Conservation (phyloP, 129 eudicot genomes). For the Flaveria robusta region DNA sequence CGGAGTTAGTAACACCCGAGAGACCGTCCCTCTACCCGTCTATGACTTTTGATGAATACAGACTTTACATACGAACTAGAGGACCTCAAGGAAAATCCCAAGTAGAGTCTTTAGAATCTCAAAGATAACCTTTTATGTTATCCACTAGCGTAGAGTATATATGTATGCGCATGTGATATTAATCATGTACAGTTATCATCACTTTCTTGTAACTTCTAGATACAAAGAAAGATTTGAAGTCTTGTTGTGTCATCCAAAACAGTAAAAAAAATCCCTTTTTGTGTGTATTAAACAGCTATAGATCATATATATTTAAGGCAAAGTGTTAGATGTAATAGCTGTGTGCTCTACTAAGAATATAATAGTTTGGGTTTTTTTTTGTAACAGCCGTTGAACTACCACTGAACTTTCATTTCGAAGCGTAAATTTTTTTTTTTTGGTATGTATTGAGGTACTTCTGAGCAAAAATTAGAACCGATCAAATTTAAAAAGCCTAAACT, state of each 20-base stretch:
- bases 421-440: too few relatives aligned
- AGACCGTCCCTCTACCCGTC: slow-evolving; percentile 64
- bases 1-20: slow-evolving; percentile 54
- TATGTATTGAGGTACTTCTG: too few relatives aligned
- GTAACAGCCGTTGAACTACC: too few relatives aligned
- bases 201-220: background rate
- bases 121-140: slow-evolving; percentile 28
- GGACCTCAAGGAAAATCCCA: slow-evolving; percentile 90
- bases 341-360: too few relatives aligned
- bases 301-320: too few relatives aligned
- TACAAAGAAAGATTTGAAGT: background rate
- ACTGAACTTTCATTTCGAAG: too few relatives aligned
- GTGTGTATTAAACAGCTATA: too few relatives aligned
- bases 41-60: slow-evolving; percentile 79
- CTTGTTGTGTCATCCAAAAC: background rate
- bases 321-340: too few relatives aligned
- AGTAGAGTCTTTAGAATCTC: slow-evolving; percentile 58
- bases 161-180: background rate
- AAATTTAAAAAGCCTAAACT: too few relatives aligned
- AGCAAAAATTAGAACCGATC: too few relatives aligned
- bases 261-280: too few relatives aligned
- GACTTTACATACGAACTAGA: slow-evolving; percentile 65
- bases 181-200: background rate
- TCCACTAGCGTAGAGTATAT: background rate
- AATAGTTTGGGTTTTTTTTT: too few relatives aligned